Base-by-base conservation (phyloP, 345 rosid species). In the Hirschfeldia incana region DNA sequence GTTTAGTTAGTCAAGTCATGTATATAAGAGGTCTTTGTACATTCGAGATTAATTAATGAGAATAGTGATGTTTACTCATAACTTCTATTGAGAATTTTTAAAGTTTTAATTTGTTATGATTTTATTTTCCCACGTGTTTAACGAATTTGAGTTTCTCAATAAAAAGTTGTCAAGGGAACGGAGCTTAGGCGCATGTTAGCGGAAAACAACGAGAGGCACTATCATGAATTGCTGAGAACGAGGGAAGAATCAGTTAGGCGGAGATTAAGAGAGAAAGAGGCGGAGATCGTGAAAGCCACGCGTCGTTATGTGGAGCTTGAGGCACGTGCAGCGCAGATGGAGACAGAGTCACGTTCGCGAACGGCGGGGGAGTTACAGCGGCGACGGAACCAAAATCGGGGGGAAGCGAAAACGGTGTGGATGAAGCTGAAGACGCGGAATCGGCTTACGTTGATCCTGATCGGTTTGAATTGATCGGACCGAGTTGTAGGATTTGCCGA, bases 401-500 rank as follows among this genome's bases (percentile, higher is more conserved):
- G 67, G 73, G 73, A 15, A 11, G 16, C n/a, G n/a, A n/a, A 28
- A 72, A 75, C 72, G 79, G 76, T 69, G 67, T 17, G 3, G 67
- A 55, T 6, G 83, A 75, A n/a, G 76, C 72, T 5, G 97, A 89
- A 77, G 98, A 94, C 75, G 98, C 98, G 3, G 98, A 91, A 79
- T 94, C 98, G 4, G 94, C 91, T 1, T 90, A 89, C 75, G 85
- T 89, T 5, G 97, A 92, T 83, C 97, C 97, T 0, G 97, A 90
- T 57, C 62, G 97, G 39, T 79, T 83, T 3, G 82, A 65, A 28
- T 30, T 71, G 33, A 64, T 76, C 7, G 86, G 91, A 6, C 92
- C 94, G 44, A 65, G 79, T 15, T 94, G 98, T 79, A 86, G 81
- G 55, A 78, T 76, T 26, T 94, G 98, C 75, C 66, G 85, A 74